These are phyloP conservation scores for Flaveria bidentis DNA, from an alignment of 129 eudicot species.

Conservation along the genomic window DNA sequence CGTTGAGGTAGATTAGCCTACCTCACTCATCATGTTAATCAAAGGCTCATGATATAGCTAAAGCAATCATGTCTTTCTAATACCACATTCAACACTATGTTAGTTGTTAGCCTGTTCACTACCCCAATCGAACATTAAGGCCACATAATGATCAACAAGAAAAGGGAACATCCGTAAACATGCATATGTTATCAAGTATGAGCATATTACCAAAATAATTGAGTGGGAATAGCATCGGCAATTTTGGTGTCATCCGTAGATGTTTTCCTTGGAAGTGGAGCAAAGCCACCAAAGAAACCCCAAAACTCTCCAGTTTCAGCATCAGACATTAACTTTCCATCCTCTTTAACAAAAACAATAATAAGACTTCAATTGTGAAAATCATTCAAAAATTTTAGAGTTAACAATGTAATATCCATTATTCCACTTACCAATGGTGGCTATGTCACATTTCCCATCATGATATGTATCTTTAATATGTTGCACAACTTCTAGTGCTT, in stretches of 20 bases:
- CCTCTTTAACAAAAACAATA: slow-evolving; percentile 52
- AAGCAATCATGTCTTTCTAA: not conserved
- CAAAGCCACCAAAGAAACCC: slow-evolving; percentile 99
- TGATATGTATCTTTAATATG: slow-evolving; percentile 92
- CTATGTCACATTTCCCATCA: slow-evolving; percentile 95
- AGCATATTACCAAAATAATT: slow-evolving; percentile 55
- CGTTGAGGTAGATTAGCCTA: not conserved
- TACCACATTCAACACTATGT: not conserved
- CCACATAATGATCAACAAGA: slow-evolving; percentile 1
- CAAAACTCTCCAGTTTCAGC: slow-evolving; percentile 96
- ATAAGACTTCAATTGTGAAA: slow-evolving; percentile 10
- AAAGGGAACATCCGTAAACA: not conserved
- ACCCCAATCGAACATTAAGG: not conserved
- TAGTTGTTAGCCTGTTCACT: not conserved
- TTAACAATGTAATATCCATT: slow-evolving; percentile 18
- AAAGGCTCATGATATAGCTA: not conserved
- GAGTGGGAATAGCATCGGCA: slow-evolving; percentile 38
- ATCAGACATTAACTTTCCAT: slow-evolving; percentile 96
- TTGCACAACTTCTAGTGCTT: slow-evolving; percentile 97
- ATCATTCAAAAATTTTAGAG: not conserved
- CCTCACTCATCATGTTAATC: not conserved
- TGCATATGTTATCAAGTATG: not conserved
- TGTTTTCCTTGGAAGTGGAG: slow-evolving; percentile 94
- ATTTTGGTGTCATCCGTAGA: slow-evolving; percentile 42
- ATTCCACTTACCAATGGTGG: slow-evolving; percentile 68